Evolutionary conservation across 139 green algal genomes (phyloP), one percentile per base, ranked within the genome.

Genomic region (Chlamydomonas sp.): DNA sequence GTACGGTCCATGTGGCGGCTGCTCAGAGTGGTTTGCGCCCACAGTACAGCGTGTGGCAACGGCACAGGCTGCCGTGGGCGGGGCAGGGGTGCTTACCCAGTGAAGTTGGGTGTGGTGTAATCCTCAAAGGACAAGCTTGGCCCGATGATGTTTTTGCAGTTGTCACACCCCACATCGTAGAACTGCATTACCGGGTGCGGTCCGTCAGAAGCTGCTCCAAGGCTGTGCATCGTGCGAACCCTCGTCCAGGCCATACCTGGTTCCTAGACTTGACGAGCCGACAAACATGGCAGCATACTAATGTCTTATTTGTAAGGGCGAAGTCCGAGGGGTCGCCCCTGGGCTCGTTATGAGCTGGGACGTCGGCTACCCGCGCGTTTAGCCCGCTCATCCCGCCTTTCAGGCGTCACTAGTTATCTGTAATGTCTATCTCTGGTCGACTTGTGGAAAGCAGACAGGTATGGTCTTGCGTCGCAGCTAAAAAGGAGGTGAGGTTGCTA

Each of bases 31-130:
- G 31, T 49, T 49, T 49, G 31, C 31, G 31, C 31, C 31, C 31
- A 49, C 31, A 49, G 31, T 49, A 49, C 31, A 49, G 31, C 31
- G 31, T 49, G 31, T 49, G 31, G 31, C 31, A 49, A 49, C 31
- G 31, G 31, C 31, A 49, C 31, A 49, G 31, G 31, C 31, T 49
- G 31, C 31, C 31, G 31, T 49, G 31, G 31, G 31, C 31, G 31
- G 31, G 31, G 31, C 68, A 74, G 4, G 5, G 31, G 68, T 20
- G 16, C 93, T 78, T 73, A 96, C 95, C 91, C 93, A 14, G 91
- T 92, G 79, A 97, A 98, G 83, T 96, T 96, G 57, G 92, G 90
- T 0, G 95, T 97, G 3, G 95, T 98, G 91, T 81, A 95, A 78
- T 96, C 91, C 14, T 91, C 85, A 1, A 96, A 89, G 4, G 89